Base-by-base conservation (phyloP, 768 basidiomycete species). In the Boletales sp. region DNA sequence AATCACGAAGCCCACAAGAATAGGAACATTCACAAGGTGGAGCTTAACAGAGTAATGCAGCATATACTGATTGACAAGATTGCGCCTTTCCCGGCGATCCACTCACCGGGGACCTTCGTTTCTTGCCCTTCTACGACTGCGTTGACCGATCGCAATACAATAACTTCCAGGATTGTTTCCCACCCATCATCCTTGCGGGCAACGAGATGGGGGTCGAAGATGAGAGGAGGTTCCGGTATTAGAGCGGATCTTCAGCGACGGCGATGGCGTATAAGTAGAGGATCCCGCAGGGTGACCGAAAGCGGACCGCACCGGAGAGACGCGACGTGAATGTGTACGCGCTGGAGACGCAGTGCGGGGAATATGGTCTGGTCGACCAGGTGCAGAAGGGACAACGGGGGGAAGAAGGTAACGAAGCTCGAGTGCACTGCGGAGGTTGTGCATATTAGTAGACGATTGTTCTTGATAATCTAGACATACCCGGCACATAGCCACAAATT, bases 401-500 rank as follows among this genome's bases (percentile, higher is more conserved):
- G 86, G 84, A 15, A 94, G 72, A 51, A 83, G 72, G 59, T 94
- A 94, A 17, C 92, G 84, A 25, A 94, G 71, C 59, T 89, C 92
- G 53, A 94, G 71, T 0, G 91, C 91, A 2, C 90, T 86, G 25
- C 8, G 19, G n/a, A 53, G 31, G 49, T 41, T 51, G 25, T 10
- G 15, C 36, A 38, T 17, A 44, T 55, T 40, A 52, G 39, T 0
- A 3, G 10, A 3, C 5, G 15, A 31, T 35, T 37, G 31, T 33
- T 10, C 25, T 3, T 10, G 28, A 8, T 10, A 25, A 11, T 2
- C 19, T 19, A 31, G 18, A 79, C 86, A 46, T 62, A 92, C 90
- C 87, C 92, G 38, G 81, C 84, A 86, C 89, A 94, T 18, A 92
- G 65, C 25, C 89, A 74, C 28, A 95, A 69, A 63, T 94, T 95